Percentiles rank a stretch among this genome's conserved stretches.
Evolutionary conservation across 2,329 filamentous ascomycete species (phyloP).

Genomic region (Colletotrichum sp.): DNA sequence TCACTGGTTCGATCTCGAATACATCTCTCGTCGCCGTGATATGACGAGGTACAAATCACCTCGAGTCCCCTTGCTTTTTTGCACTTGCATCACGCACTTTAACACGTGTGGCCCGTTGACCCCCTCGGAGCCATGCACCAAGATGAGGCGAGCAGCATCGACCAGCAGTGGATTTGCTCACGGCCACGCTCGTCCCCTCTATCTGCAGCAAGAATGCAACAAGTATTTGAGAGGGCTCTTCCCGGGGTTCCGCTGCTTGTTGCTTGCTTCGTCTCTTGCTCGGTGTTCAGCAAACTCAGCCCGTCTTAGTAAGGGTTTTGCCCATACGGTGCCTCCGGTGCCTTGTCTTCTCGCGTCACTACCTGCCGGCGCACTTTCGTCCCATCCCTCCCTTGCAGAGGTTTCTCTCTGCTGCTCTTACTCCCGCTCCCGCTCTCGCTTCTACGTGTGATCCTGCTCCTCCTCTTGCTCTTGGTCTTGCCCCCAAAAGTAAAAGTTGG

Average conservation of each 20-base stretch:
- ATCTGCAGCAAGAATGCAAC: background rate
- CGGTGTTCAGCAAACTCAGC: constrained; percentile 8
- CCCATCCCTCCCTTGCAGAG: background rate
- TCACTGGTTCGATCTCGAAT: constrained; percentile 7
- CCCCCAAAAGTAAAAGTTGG: background rate
- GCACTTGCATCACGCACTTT: constrained; percentile 7
- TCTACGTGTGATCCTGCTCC: background rate
- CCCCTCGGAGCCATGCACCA: background rate
- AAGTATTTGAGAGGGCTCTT: constrained; percentile 18
- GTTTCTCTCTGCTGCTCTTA: background rate
- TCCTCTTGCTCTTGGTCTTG: background rate
- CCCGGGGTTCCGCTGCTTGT: background rate
- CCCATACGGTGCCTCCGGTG: background rate
- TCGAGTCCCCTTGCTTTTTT: constrained; percentile 3
- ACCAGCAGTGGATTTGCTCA: background rate
- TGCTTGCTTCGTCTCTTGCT: constrained; percentile 10
- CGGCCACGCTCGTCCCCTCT: background rate
- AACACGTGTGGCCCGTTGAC: background rate
- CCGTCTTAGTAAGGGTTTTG: background rate
- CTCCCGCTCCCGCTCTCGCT: background rate
- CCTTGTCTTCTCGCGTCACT: background rate
- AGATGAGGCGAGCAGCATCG: constrained; percentile 19
- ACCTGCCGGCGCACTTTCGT: background rate
- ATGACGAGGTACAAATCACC: background rate
- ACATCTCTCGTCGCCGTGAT: background rate